Evolutionary conservation across 371 early-diverging fungal species (phyloP), one percentile per base, ranked within the genome.

Genomic region (Mucor irregularis): DNA sequence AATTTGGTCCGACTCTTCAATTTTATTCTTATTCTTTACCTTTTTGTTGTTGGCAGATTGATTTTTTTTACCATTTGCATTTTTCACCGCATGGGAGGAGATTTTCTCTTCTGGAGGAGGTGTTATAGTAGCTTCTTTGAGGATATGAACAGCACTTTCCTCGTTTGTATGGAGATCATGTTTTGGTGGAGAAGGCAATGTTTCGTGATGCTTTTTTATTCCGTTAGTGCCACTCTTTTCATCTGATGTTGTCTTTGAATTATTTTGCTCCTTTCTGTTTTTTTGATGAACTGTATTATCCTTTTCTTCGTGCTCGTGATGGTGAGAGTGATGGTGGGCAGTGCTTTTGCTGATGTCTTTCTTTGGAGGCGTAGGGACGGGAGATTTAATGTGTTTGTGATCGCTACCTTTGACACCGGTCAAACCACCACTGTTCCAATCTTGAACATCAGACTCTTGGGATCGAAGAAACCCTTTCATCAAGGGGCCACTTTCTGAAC

Each of bases 101-200:
- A n/a, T 13, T 14, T 43, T 42, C 24, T 61, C 61, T 16, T 61
- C 61, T 3, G 61, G 61, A 29, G 61, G 61, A 2, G 61, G 61
- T 2, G 61, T 61, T 16, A 61, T 29, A 14, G 35, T n/a, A 10
- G 54, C 38, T 9, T 48, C 34, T 8, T n/a, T n/a, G n/a, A n/a
- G n/a, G n/a, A n/a, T n/a, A n/a, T n/a, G n/a, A n/a, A n/a, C n/a
- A n/a, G 53, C 29, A 19, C 30, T 16, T 49, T 54, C 46, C 0
- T 17, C 26, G 5, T 8, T 13, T n/a, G n/a, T n/a, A n/a, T 33
- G 34, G 16, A 11, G n/a, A 19, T 48, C 33, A n/a, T 24, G 17
- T n/a, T 47, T 16, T 17, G 31, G 37, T 21, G 30, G n/a, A 37
- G 31, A 44, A 22, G 38, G 16, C 7, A 14, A 21, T 39, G 21